phyloP scores from a whole-genome alignment of 2,329 filamentous ascomycete genomes.

The Trichoderma semiorbis region DNA sequence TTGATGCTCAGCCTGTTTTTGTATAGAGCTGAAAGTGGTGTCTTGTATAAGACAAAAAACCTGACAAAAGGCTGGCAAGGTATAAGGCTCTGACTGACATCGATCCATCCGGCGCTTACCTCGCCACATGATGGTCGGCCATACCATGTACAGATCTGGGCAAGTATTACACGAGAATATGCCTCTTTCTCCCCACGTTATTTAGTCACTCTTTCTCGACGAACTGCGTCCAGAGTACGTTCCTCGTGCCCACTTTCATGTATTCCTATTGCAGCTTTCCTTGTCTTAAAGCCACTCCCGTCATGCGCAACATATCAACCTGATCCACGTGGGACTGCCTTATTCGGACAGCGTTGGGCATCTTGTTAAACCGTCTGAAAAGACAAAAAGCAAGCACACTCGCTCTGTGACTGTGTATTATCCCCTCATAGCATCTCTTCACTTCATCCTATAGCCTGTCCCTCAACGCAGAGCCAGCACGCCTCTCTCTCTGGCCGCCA shows the following conservation, averaged over 20 bases:
- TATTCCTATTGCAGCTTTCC: constrained; percentile 26
- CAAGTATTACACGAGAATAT: constrained; percentile 21
- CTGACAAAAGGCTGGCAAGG: neutral
- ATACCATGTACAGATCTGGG: constrained; percentile 14
- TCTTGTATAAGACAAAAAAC: neutral
- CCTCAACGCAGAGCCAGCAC: neutral
- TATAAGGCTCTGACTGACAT: neutral
- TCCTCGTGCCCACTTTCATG: constrained; percentile 30
- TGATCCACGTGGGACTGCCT: constrained; percentile 11
- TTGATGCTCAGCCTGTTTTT: neutral
- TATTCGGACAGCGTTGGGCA: neutral
- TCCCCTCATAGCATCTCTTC: neutral
- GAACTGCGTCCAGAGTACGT: constrained; percentile 30
- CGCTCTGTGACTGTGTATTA: constrained; percentile 2
- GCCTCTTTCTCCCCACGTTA: constrained; percentile 28
- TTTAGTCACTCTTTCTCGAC: constrained; percentile 22
- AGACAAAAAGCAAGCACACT: constrained; percentile 27
- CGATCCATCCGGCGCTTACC: neutral
- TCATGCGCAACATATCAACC: constrained; percentile 8
- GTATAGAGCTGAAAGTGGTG: neutral
- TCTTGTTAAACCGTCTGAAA: constrained; percentile 1
- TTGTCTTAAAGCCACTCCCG: constrained; percentile 2
- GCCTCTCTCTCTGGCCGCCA: neutral
- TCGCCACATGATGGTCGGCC: constrained; percentile 5
- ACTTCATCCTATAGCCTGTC: neutral